phyloP scores from a whole-genome alignment of 2,329 filamentous ascomycete genomes.

The Aureobasidium uvarum region DNA sequence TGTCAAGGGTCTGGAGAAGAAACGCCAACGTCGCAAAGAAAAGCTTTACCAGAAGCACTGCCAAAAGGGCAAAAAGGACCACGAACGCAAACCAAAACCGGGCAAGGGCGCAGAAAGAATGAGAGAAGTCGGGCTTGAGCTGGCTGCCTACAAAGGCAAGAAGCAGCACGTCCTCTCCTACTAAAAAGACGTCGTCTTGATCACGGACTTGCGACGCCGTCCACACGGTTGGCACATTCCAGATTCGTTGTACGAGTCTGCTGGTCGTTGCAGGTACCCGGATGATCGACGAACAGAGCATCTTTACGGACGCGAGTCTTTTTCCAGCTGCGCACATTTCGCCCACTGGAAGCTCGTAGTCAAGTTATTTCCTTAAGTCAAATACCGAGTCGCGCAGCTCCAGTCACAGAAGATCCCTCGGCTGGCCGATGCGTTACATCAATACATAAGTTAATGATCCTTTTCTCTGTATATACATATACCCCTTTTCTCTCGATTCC shows the following conservation, averaged over 20 bases:
- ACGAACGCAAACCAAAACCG: conserved; percentile 57
- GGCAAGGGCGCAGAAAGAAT: conserved; percentile 92
- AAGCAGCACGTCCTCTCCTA: conserved; percentile 50
- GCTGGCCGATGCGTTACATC: conserved; percentile 18
- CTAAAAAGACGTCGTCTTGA: conserved; percentile 32
- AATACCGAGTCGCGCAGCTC: neutral
- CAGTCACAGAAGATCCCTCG: neutral
- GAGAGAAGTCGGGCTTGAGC: conserved; percentile 84
- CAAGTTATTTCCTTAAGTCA: neutral
- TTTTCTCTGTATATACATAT: conserved; percentile 26
- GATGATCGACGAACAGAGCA: conserved; percentile 24
- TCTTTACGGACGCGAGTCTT: conserved; percentile 12
- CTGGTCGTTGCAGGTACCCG: conserved; percentile 30
- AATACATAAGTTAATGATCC: conserved; percentile 18
- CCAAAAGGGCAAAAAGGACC: conserved; percentile 68
- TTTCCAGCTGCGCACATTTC: conserved; percentile 16
- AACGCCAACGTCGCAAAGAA: conserved; percentile 87
- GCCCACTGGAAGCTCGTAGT: conserved; percentile 18
- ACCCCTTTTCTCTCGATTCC: neutral
- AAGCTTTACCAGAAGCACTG: conserved; percentile 90
- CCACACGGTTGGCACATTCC: conserved; percentile 25
- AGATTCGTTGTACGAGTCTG: conserved; percentile 21
- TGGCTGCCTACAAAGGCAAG: conserved; percentile 75
- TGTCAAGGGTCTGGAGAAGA: conserved; percentile 92
- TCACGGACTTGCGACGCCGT: conserved; percentile 27